phyloP scores from a whole-genome alignment of 2,329 filamentous ascomycete genomes.

The Scytalidium lignicola region DNA sequence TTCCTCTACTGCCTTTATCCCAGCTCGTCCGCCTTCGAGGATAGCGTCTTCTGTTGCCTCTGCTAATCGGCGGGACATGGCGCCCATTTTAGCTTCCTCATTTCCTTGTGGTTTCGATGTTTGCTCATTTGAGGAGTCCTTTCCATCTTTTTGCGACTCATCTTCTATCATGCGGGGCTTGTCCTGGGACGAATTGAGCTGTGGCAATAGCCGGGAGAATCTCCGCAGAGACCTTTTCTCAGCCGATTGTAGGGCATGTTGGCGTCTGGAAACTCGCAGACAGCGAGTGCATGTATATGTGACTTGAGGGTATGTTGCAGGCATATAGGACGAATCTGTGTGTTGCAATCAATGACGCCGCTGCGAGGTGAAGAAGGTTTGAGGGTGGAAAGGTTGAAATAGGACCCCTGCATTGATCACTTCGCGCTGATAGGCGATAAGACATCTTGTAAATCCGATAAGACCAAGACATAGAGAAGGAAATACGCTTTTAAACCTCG shows the following conservation, averaged over 20 bases:
- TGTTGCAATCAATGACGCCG: background rate
- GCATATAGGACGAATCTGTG: constrained; percentile 22
- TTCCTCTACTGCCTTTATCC: constrained; percentile 54
- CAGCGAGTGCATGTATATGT: constrained; percentile 21
- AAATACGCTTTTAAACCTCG: too few relatives aligned
- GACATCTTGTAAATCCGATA: background rate
- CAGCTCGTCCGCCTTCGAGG: constrained; percentile 52
- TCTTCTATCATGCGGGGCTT: background rate
- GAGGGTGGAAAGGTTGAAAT: constrained; percentile 1
- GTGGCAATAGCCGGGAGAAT: constrained; percentile 21
- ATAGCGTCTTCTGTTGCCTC: constrained; percentile 61
- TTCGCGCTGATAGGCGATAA: background rate
- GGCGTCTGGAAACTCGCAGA: constrained; percentile 17
- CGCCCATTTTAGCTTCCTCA: constrained; percentile 18
- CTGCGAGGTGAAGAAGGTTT: background rate
- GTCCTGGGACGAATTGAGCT: constrained; percentile 2
- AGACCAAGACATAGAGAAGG: background rate
- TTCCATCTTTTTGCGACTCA: background rate
- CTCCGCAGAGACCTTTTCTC: constrained; percentile 3
- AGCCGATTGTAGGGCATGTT: constrained; percentile 15
- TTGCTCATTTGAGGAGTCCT: background rate
- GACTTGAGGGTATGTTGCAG: constrained; percentile 13
- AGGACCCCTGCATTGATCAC: background rate
- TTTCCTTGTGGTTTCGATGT: constrained; percentile 1
- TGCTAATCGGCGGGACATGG: constrained; percentile 51